phyloP scores from a whole-genome alignment of 192 early-diverging fungal genomes.

The Backusella westeae region DNA sequence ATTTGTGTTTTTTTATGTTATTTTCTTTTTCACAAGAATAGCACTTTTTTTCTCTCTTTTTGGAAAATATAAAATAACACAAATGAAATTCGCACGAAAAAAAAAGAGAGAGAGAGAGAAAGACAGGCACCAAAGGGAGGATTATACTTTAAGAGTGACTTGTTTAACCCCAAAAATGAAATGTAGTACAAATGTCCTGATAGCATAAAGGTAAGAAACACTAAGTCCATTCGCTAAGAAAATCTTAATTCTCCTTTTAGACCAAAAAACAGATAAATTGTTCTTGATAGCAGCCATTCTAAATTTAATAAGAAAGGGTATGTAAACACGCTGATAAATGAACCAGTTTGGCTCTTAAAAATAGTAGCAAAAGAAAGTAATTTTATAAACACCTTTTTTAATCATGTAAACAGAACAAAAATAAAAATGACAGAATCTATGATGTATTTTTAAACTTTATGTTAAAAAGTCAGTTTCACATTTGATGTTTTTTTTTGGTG shows the following conservation, averaged over 20 bases:
- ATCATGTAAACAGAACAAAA: background rate
- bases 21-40: background rate
- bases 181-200: background rate
- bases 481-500: background rate
- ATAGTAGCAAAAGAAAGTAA: background rate
- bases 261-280: background rate
- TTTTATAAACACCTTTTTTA: background rate
- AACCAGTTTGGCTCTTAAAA: background rate
- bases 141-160: background rate
- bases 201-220: background rate
- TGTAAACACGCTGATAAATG: background rate
- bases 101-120: background rate
- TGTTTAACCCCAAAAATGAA: background rate
- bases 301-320: background rate
- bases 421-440: background rate
- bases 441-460: background rate
- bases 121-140: background rate
- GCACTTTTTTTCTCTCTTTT: background rate
- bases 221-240: background rate
- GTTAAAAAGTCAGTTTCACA: background rate
- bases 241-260: constrained; percentile 2
- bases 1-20: background rate
- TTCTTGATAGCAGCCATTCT: background rate
- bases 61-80: background rate
- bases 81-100: background rate